A percentile compares a stretch with the other conserved stretches of the same genome.
phyloP scores from a whole-genome alignment of 768 basidiomycete genomes.

The Chalciporus chontae region DNA sequence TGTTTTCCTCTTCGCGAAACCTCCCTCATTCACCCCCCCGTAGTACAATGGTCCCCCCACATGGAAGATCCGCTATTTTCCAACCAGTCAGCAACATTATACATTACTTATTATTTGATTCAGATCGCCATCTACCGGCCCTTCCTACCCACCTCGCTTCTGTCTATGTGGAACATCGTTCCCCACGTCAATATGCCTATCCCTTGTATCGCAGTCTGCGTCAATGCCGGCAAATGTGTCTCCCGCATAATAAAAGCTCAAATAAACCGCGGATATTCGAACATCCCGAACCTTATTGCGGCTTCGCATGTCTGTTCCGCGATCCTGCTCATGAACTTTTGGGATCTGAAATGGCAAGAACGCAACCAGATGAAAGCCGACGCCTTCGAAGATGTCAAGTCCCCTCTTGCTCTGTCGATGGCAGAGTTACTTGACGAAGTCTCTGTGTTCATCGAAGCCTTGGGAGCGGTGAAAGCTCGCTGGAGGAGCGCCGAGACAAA shows the following conservation, averaged over 20 bases:
- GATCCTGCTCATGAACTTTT: slow-evolving; percentile 52
- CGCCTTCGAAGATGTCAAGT: slow-evolving; percentile 27
- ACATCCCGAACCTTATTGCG: slow-evolving; percentile 42
- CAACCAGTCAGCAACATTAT: slow-evolving; percentile 55
- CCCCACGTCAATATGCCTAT: slow-evolving; percentile 35
- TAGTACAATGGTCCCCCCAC: slow-evolving; percentile 60
- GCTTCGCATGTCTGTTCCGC: slow-evolving; percentile 49
- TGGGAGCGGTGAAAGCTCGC: slow-evolving; percentile 25
- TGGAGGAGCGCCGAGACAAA: slow-evolving; percentile 33
- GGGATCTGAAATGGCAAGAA: slow-evolving; percentile 52
- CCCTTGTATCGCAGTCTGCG: slow-evolving; percentile 56
- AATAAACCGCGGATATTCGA: slow-evolving; percentile 41
- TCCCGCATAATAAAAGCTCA: slow-evolving; percentile 57
- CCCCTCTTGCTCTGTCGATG: slow-evolving; percentile 27
- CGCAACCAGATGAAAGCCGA: slow-evolving; percentile 27
- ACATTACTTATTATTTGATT: slow-evolving; percentile 55
- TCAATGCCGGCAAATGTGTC: slow-evolving; percentile 58
- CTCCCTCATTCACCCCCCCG: not conserved
- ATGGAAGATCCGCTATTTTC: slow-evolving; percentile 46
- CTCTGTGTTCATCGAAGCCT: slow-evolving; percentile 26
- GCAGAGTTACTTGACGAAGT: slow-evolving; percentile 29
- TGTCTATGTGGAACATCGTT: slow-evolving; percentile 19
- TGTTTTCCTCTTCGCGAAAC: slow-evolving; percentile 5
- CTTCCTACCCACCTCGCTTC: slow-evolving; percentile 48
- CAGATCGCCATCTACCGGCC: slow-evolving; percentile 70